Conservation (phyloP, 2,329 filamentous ascomycete genomes). For the Aphanocladium album region DNA sequence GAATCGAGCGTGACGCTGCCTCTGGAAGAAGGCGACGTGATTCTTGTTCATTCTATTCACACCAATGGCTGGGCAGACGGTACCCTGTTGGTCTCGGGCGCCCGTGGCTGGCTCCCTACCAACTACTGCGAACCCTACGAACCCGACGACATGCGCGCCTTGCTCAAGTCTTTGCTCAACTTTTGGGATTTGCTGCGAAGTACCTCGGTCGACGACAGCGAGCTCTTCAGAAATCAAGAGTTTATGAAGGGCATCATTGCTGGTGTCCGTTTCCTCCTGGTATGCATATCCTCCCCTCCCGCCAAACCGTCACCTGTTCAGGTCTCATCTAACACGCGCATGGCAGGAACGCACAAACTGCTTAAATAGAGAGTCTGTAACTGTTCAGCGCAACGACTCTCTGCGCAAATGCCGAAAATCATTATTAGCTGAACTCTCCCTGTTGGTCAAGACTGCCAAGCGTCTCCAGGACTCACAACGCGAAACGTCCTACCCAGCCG, state of each 20-base stretch:
- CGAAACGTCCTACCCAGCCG: conserved; percentile 39
- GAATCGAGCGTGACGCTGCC: conserved; percentile 85
- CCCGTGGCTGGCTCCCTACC: conserved; percentile 90
- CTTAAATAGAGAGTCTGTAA: conserved; percentile 71
- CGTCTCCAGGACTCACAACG: conserved; percentile 70
- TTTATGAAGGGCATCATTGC: conserved; percentile 93
- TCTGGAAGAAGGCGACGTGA: conserved; percentile 83
- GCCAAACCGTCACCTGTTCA: not conserved
- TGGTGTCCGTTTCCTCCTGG: conserved; percentile 82
- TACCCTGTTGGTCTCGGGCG: conserved; percentile 78
- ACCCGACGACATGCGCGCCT: conserved; percentile 75
- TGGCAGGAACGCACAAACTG: conserved; percentile 80
- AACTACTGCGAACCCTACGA: conserved; percentile 98
- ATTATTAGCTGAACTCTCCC: conserved; percentile 81
- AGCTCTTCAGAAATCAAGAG: conserved; percentile 84
- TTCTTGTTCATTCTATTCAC: conserved; percentile 93
- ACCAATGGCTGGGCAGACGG: conserved; percentile 98
- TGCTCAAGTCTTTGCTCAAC: conserved; percentile 80
- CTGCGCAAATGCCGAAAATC: conserved; percentile 80
- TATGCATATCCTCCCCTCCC: conserved; percentile 40
- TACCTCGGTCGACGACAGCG: conserved; percentile 67
- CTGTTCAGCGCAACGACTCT: conserved; percentile 69
- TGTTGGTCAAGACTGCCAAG: conserved; percentile 84
- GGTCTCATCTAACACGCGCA: not conserved
- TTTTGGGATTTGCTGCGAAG: conserved; percentile 88